Conservation (phyloP, 257 asterid species). For the Plantago major region DNA sequence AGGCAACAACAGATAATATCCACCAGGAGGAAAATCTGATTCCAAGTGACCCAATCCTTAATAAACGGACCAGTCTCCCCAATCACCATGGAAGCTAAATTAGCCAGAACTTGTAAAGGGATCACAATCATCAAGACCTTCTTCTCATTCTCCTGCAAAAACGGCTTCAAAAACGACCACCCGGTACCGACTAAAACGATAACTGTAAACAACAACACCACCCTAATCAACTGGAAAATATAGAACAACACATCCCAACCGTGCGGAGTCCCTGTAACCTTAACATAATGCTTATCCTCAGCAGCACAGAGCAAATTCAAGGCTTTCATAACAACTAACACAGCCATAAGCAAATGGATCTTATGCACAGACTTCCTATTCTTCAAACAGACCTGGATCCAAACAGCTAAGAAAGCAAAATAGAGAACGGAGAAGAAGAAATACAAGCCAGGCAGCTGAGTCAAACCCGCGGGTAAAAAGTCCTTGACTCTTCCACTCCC, state of each 20-base stretch:
- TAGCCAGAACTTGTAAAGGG: constrained; percentile 91
- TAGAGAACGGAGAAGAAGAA: constrained; percentile 55
- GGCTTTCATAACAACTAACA: constrained; percentile 74
- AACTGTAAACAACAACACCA: constrained; percentile 76
- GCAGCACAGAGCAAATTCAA: constrained; percentile 84
- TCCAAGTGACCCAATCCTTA: constrained; percentile 94
- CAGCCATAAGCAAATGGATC: constrained; percentile 78
- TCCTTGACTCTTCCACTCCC: constrained; percentile 61
- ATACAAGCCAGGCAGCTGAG: constrained; percentile 75
- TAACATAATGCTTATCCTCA: constrained; percentile 92
- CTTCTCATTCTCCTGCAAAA: constrained; percentile 90
- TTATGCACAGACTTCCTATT: constrained; percentile 72
- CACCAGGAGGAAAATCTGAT: constrained; percentile 82
- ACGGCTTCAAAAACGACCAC: constrained; percentile 90
- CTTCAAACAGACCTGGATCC: constrained; percentile 49
- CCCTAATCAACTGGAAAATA: constrained; percentile 85
- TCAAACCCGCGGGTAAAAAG: constrained; percentile 76
- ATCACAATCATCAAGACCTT: constrained; percentile 96
- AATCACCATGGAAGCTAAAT: constrained; percentile 79
- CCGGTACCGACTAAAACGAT: constrained; percentile 86
- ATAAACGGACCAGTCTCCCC: constrained; percentile 98
- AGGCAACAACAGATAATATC: constrained; percentile 93
- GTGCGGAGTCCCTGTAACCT: constrained; percentile 92
- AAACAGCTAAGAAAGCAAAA: constrained; percentile 53
- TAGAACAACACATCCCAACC: constrained; percentile 98